phyloP scores from a whole-genome alignment of 108 stramenopile species.

The Cyclotella atomus region DNA sequence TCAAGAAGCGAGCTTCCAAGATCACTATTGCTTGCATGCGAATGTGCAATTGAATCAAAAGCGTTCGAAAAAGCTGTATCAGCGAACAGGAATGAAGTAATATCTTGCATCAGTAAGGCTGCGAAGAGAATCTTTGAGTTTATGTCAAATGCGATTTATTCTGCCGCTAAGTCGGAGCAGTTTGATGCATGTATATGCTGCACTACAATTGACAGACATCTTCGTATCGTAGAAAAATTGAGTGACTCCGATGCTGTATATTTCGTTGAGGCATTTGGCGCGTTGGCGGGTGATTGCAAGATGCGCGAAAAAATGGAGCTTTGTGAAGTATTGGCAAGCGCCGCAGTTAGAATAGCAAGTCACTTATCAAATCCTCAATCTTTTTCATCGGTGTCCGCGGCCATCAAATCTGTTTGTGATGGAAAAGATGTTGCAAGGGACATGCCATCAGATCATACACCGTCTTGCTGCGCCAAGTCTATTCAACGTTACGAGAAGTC shows the following conservation, averaged over 20 bases:
- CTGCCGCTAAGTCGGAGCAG: constrained; percentile 9
- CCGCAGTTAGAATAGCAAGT: constrained; percentile 15
- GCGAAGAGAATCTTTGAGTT: constrained; percentile 17
- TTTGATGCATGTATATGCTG: constrained; percentile 20
- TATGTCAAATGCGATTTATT: constrained; percentile 18
- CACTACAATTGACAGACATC: constrained; percentile 28
- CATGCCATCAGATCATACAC: not conserved
- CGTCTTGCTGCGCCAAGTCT: constrained; percentile 1
- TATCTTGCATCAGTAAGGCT: constrained; percentile 30
- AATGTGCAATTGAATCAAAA: constrained; percentile 53
- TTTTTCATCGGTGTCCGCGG: constrained; percentile 7
- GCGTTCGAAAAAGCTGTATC: constrained; percentile 27
- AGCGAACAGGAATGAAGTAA: constrained; percentile 13
- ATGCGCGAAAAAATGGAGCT: constrained; percentile 5
- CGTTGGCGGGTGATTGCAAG: constrained; percentile 12
- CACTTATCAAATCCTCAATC: constrained; percentile 36
- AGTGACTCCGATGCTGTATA: constrained; percentile 2
- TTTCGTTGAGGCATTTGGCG: constrained; percentile 15
- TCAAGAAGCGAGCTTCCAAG: constrained; percentile 57
- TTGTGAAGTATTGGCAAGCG: constrained; percentile 18
- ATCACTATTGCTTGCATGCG: constrained; percentile 67
- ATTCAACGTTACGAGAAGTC: constrained; percentile 13
- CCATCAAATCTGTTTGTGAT: not conserved
- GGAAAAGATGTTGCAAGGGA: no score
- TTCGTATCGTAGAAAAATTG: constrained; percentile 26